phyloP scores from a whole-genome alignment of 495 filamentous ascomycete species.

The Neurospora sublineolata region DNA sequence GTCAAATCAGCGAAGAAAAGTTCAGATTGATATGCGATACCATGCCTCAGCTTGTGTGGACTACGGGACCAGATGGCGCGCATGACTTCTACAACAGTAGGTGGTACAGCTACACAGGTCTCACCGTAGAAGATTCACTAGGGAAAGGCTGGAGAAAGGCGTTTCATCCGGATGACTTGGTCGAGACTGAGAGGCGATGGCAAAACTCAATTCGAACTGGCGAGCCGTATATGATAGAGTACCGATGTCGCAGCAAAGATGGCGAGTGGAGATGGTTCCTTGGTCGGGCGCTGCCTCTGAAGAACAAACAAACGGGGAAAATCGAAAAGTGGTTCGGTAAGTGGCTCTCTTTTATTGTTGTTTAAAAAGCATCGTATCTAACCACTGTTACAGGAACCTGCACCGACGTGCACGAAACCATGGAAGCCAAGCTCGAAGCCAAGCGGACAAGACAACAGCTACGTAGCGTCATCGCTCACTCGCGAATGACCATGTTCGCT shows the following conservation, averaged over 20 bases:
- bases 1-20: slow-evolving; percentile 50
- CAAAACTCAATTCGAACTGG: slow-evolving; percentile 48
- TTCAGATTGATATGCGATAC: slow-evolving; percentile 60
- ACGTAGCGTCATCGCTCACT: slow-evolving; percentile 54
- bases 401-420: slow-evolving; percentile 55
- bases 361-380: background rate
- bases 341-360: background rate
- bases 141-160: slow-evolving; percentile 29
- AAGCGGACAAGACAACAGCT: slow-evolving; percentile 50
- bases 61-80: slow-evolving; percentile 43
- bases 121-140: slow-evolving; percentile 40
- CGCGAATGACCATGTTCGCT: slow-evolving; percentile 56
- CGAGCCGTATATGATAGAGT: slow-evolving; percentile 53
- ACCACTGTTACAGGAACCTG: slow-evolving; percentile 32
- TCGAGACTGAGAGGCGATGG: slow-evolving; percentile 40
- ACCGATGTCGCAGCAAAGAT: slow-evolving; percentile 48
- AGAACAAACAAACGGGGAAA: slow-evolving; percentile 44
- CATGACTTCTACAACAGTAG: slow-evolving; percentile 57
- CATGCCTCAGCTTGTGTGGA: slow-evolving; percentile 62
- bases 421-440: slow-evolving; percentile 48
- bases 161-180: slow-evolving; percentile 48
- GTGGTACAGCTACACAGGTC: slow-evolving; percentile 63
- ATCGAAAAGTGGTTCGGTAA: slow-evolving; percentile 64
- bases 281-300: slow-evolving; percentile 50
- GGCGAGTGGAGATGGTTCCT: slow-evolving; percentile 66